A percentile compares a stretch with the other conserved stretches of the same genome.
phyloP scores from a whole-genome alignment of 768 basidiomycete species.

The Tylopilus subfusipes region DNA sequence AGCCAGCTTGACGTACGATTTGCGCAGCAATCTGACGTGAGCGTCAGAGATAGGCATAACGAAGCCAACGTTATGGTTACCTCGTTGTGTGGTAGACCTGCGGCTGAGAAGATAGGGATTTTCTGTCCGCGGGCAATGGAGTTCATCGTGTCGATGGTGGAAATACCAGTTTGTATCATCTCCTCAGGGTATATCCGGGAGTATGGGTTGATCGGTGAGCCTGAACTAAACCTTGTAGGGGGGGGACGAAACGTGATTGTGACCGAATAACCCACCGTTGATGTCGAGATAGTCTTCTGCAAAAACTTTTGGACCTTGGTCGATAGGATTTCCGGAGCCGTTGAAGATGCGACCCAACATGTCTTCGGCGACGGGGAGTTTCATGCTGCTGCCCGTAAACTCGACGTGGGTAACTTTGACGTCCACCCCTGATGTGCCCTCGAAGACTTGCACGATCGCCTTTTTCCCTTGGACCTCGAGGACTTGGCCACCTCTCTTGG shows the following conservation, averaged over 20 bases:
- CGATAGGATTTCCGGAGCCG: constrained; percentile 96
- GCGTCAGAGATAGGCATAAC: constrained; percentile 22
- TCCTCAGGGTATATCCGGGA: constrained; percentile 99
- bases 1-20: constrained; percentile 98
- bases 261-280: constrained; percentile 70
- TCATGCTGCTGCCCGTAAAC: constrained; percentile 98
- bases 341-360: constrained; percentile 99
- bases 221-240: constrained; percentile 42
- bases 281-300: constrained; percentile 99
- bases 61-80: constrained; percentile 39
- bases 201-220: constrained; percentile 96
- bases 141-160: constrained; percentile 97
- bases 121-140: constrained; percentile 99
- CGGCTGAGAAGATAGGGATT: constrained; percentile 99
- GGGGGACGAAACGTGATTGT: neutral
- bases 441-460: constrained; percentile 98
- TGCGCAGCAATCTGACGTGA: constrained; percentile 88
- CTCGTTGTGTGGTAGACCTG: constrained; percentile 98
- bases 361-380: constrained; percentile 96
- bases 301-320: constrained; percentile 98
- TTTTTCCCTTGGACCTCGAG: constrained; percentile 98
- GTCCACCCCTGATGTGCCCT: constrained; percentile 96
- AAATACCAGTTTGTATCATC: constrained; percentile 99
- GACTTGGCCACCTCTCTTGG: constrained; percentile 94
- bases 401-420: constrained; percentile 97